Conservation (phyloP, 345 rosid genomes). For the Lumnitzera racemosa region DNA sequence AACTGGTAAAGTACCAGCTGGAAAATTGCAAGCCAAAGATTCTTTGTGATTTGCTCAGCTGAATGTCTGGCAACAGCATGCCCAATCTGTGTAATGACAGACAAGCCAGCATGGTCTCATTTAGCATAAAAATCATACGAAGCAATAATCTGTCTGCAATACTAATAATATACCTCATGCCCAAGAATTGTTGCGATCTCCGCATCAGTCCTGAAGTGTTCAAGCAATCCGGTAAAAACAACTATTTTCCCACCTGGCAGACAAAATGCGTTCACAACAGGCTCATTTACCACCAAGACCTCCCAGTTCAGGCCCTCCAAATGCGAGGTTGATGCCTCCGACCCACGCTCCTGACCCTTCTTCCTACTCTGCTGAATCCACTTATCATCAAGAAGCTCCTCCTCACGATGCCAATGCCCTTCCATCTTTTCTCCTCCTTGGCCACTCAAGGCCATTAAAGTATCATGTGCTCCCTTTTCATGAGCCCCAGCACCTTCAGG, state of each 20-base stretch:
- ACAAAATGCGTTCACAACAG: conserved; percentile 73
- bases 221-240: conserved; percentile 76
- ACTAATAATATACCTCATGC: conserved; percentile 53
- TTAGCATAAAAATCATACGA: too few species aligned
- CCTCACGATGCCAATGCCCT: conserved; percentile 50
- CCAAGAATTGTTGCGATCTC: conserved; percentile 90
- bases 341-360: conserved; percentile 39
- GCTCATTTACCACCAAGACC: conserved; percentile 74
- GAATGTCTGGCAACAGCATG: conserved; percentile 88
- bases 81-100: conserved; percentile 48
- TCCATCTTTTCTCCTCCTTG: conserved; percentile 20
- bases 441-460: conserved; percentile 32
- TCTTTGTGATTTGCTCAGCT: conserved; percentile 68
- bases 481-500: conserved; percentile 20
- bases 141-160: neutral
- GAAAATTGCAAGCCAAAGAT: conserved; percentile 68
- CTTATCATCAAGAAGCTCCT: conserved; percentile 79
- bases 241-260: conserved; percentile 92
- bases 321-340: conserved; percentile 43
- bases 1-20: conserved; percentile 71
- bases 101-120: conserved; percentile 2
- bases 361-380: conserved; percentile 79
- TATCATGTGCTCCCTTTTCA: conserved; percentile 31
- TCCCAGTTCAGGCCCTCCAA: conserved; percentile 88
- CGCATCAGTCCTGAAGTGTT: conserved; percentile 63